Evolutionary conservation across 805 yeast species (phyloP), one percentile per base, ranked within the genome.

Genomic region (Lipomyces sp.): DNA sequence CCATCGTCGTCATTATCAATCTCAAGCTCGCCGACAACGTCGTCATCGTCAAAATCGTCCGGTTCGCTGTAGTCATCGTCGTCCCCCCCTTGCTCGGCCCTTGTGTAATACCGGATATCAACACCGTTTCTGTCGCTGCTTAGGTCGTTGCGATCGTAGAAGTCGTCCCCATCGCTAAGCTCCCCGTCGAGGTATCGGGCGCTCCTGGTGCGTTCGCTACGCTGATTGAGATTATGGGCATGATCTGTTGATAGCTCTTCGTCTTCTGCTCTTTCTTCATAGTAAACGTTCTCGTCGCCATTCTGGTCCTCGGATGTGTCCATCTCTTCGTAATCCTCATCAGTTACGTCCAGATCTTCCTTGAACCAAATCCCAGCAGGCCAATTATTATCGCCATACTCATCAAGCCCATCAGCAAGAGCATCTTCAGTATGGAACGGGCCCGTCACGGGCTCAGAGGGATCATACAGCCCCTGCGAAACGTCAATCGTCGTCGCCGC

Each of bases 1-100:
- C 39, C 51, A 36, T 46, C 52, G 7, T 35, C 51, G 10, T 46
- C 50, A 43, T 38, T n/a, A 28, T 18, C 39, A n/a, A 45, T 39
- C 3, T 28, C 47, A 26, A 39, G 33, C 23, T 14, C 42, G 16
- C 43, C 42, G 18, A 26, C 18, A n/a, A 19, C 43, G 10, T 33
- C 41, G 13, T 21, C 18, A 8, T 7, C 43, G 7, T 41, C 44
- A 22, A 19, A 54, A 2, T 43, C 43, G n/a, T n/a, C n/a, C n/a
- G n/a, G n/a, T n/a, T n/a, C n/a, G n/a, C n/a, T n/a, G n/a, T n/a
- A n/a, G n/a, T n/a, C n/a, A n/a, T n/a, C n/a, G n/a, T n/a, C n/a
- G n/a, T n/a, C n/a, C n/a, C n/a, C n/a, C n/a, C n/a, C n/a, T n/a
- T n/a, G n/a, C n/a, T n/a, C n/a, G n/a, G n/a, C n/a, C n/a, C n/a